These are phyloP conservation scores for Blastobotrys buckinghamii DNA, from an alignment of 1,139 yeast genomes.

Conservation along the genomic window DNA sequence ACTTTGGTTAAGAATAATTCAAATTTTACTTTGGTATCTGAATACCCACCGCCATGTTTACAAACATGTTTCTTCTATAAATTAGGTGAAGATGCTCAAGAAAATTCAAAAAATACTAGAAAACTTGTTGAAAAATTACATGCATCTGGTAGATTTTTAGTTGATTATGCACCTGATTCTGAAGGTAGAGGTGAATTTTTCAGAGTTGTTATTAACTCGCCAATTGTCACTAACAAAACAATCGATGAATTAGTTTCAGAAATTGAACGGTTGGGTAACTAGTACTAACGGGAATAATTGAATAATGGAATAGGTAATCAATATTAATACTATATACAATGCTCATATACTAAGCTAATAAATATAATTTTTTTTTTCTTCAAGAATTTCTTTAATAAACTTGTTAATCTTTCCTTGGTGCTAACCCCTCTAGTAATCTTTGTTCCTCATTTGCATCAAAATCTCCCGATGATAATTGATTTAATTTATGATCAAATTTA, in stretches of 20 bases:
- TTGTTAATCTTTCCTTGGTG: not conserved
- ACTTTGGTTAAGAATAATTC: constrained; percentile 33
- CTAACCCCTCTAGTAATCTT: constrained; percentile 13
- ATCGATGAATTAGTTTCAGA: constrained; percentile 39
- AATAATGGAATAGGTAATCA: too few species aligned
- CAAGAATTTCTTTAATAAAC: not conserved
- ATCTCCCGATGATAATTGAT: constrained; percentile 69
- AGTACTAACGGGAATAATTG: not conserved
- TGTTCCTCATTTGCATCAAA: constrained; percentile 75
- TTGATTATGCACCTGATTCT: constrained; percentile 74
- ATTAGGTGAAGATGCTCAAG: constrained; percentile 37
- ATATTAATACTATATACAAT: constrained; percentile 3
- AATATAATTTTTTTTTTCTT: not conserved
- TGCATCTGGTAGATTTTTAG: constrained; percentile 55
- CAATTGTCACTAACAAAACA: constrained; percentile 41
- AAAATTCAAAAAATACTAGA: constrained; percentile 57
- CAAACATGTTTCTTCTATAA: constrained; percentile 80
- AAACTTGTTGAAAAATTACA: constrained; percentile 59
- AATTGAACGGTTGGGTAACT: constrained; percentile 24
- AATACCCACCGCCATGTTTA: constrained; percentile 63
- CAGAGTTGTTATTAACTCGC: constrained; percentile 79
- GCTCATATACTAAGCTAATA: not conserved
- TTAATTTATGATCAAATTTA: constrained; percentile 79
- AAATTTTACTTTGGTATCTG: constrained; percentile 49
- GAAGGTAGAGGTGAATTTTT: constrained; percentile 68